Conservation (phyloP, 2,329 filamentous ascomycete genomes). For the Xylaria sp. region DNA sequence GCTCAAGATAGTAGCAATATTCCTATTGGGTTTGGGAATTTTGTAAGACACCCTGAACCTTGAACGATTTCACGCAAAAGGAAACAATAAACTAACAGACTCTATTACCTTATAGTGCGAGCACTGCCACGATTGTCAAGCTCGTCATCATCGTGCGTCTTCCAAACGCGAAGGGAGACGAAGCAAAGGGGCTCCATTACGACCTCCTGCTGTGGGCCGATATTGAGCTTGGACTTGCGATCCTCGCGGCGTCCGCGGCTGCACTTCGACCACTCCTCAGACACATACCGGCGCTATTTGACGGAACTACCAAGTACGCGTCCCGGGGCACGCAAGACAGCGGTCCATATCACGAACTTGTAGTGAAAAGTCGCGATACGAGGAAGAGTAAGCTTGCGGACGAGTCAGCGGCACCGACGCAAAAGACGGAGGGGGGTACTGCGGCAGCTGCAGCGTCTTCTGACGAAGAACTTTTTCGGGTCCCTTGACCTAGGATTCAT, state of each 20-base stretch:
- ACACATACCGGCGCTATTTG: constrained; percentile 39
- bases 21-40: constrained; percentile 49
- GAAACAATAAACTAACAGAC: constrained; percentile 16
- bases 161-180: constrained; percentile 39
- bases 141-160: constrained; percentile 49
- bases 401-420: neutral
- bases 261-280: constrained; percentile 49
- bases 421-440: constrained; percentile 1
- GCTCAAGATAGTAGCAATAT: constrained; percentile 47
- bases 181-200: constrained; percentile 46
- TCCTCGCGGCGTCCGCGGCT: constrained; percentile 48
- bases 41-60: constrained; percentile 44
- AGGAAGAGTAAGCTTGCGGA: constrained; percentile 1
- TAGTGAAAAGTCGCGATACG: constrained; percentile 25
- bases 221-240: constrained; percentile 49
- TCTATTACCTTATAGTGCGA: constrained; percentile 43
- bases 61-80: constrained; percentile 44
- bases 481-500: constrained; percentile 6
- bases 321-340: constrained; percentile 23
- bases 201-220: constrained; percentile 50
- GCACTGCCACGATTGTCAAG: constrained; percentile 51
- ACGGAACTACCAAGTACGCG: constrained; percentile 23
- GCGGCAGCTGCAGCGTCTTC: constrained; percentile 12
- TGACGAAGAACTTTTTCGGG: constrained; percentile 37
- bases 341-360: constrained; percentile 37